Percentiles rank a stretch among this genome's conserved stretches.
Conservation (phyloP, 129 eudicot species). For the Centella asiatica region DNA sequence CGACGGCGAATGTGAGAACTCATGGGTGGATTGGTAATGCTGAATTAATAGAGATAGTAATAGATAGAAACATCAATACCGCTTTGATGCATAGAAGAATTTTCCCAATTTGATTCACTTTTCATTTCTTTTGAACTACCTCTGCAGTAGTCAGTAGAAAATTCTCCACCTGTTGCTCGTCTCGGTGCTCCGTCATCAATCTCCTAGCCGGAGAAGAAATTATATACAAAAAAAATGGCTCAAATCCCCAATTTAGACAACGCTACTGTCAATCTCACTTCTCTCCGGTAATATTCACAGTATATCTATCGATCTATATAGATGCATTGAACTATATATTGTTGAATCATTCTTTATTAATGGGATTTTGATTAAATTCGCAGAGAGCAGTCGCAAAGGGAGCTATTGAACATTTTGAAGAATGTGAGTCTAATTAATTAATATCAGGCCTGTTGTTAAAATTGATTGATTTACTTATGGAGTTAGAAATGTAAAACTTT, state of each 20-base stretch:
- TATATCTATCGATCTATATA: not conserved
- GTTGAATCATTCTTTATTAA: not conserved
- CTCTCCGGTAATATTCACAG: conserved; percentile 41
- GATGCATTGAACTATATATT: conserved; percentile 7
- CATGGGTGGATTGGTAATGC: too few relatives aligned
- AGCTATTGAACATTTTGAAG: conserved; percentile 62
- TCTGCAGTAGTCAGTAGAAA: too few relatives aligned
- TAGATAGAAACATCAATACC: too few relatives aligned
- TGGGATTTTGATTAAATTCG: not conserved
- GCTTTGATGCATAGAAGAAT: too few relatives aligned
- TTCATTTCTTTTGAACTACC: too few relatives aligned
- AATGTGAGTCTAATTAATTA: conserved; percentile 39
- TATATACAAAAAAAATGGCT: conserved; percentile 63
- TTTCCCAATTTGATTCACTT: too few relatives aligned
- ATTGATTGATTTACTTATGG: not conserved
- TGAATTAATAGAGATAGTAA: too few relatives aligned
- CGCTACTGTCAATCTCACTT: conserved; percentile 69
- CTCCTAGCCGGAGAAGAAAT: too few relatives aligned
- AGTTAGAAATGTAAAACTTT: not conserved
- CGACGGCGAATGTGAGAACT: too few relatives aligned
- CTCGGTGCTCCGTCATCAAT: too few relatives aligned
- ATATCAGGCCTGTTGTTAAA: not conserved
- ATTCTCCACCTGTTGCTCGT: too few relatives aligned
- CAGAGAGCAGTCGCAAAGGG: conserved; percentile 88
- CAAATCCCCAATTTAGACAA: conserved; percentile 86